phyloP scores from a whole-genome alignment of 1,139 yeast genomes.

The Starmera stellimalicola region DNA sequence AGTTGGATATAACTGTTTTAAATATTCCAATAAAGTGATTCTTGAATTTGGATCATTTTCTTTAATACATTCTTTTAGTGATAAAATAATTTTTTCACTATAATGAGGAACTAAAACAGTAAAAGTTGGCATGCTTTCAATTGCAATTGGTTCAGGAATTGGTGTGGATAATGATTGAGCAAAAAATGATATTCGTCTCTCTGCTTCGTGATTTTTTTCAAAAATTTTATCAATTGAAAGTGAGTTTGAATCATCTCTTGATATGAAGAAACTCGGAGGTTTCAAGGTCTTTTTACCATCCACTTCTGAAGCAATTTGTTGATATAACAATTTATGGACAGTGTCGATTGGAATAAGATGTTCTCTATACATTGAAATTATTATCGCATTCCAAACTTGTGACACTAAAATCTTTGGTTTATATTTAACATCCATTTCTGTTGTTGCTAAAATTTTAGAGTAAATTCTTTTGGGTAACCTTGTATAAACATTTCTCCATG shows the following conservation, averaged over 20 bases:
- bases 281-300: conserved; percentile 31
- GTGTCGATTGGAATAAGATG: conserved; percentile 70
- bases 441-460: conserved; percentile 49
- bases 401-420: conserved; percentile 46
- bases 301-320: conserved; percentile 31
- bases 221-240: conserved; percentile 47
- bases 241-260: conserved; percentile 68
- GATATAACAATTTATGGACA: conserved; percentile 50
- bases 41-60: conserved; percentile 50
- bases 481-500: conserved; percentile 77
- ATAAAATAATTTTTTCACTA: conserved; percentile 60
- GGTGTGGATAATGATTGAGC: conserved; percentile 82
- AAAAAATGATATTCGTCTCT: conserved; percentile 73
- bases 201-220: conserved; percentile 67
- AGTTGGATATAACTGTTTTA: conserved; percentile 54
- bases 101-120: conserved; percentile 85
- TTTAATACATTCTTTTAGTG: conserved; percentile 57
- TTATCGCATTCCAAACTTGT: conserved; percentile 73
- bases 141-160: conserved; percentile 62
- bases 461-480: conserved; percentile 66
- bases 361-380: conserved; percentile 68
- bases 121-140: conserved; percentile 71
- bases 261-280: conserved; percentile 62
- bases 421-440: conserved; percentile 37
- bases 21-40: conserved; percentile 62